Percentiles rank a stretch among this genome's conserved stretches.
These are phyloP conservation scores for Paratinospora sagittata DNA, from an alignment of 164 flowering plant species.

Conservation along the genomic window DNA sequence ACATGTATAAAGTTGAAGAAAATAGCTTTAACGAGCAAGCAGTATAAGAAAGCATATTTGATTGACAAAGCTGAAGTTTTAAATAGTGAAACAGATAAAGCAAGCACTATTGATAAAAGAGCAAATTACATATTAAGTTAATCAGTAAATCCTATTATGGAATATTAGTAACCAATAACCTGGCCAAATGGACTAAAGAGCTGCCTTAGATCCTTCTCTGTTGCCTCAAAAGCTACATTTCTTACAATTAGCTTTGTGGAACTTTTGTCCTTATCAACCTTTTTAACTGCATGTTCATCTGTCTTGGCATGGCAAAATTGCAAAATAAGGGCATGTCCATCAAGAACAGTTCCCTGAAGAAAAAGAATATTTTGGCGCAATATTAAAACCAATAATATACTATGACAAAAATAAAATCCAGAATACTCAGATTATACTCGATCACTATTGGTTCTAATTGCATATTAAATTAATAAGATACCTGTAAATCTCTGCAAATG, in stretches of 20 bases:
- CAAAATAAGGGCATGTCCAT: constrained; percentile 88
- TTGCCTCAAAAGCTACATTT: constrained; percentile 98
- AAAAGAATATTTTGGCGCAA: constrained; percentile 7
- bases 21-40: neutral
- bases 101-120: too few species aligned
- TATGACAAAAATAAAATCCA: neutral
- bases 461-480: constrained; percentile 10
- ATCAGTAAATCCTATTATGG: neutral
- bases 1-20: neutral
- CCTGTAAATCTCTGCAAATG: constrained; percentile 84
- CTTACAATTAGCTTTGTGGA: constrained; percentile 82
- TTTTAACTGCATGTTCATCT: constrained; percentile 37
- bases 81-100: too few species aligned
- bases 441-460: neutral
- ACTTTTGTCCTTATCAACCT: constrained; percentile 53
- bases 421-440: neutral
- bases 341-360: constrained; percentile 78
- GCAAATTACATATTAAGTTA: neutral
- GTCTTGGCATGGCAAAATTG: constrained; percentile 76
- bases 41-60: too few species aligned
- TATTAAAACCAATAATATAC: too few species aligned
- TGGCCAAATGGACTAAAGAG: constrained; percentile 91
- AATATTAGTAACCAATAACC: constrained; percentile 33
- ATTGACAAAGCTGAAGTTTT: too few species aligned
- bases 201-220: constrained; percentile 82